Conservation (phyloP, 1,139 yeast genomes). For the Petasospora rhodanensis region DNA sequence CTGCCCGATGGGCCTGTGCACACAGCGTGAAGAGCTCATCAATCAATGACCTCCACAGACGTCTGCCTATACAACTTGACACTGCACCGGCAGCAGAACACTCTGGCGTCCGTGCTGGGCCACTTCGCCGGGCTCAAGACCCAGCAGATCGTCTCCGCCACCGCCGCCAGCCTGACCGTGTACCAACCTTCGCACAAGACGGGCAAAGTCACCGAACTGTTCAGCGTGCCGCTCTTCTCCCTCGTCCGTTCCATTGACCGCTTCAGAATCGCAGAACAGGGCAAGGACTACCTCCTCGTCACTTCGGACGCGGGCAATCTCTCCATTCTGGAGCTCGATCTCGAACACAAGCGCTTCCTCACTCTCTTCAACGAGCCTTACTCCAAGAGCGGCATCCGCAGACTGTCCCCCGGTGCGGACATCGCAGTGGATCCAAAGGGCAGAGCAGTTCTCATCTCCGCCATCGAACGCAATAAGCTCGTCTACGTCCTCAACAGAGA, state of each 20-base stretch:
- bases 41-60: constrained; percentile 3
- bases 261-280: constrained; percentile 48
- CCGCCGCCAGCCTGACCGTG: constrained; percentile 49
- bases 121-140: constrained; percentile 56
- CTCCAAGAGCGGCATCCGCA: constrained; percentile 69
- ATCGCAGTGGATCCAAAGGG: constrained; percentile 70
- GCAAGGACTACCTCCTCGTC: constrained; percentile 56
- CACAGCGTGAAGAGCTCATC: too few relatives aligned
- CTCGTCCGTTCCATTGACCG: constrained; percentile 50
- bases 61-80: constrained; percentile 65
- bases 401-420: constrained; percentile 74
- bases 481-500: constrained; percentile 56
- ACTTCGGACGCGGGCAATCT: constrained; percentile 82
- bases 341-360: constrained; percentile 37
- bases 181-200: constrained; percentile 48
- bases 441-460: constrained; percentile 65
- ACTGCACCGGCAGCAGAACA: constrained; percentile 51
- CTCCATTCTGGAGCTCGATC: constrained; percentile 49
- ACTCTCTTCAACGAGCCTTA: constrained; percentile 61
- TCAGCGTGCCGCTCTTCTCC: constrained; percentile 52
- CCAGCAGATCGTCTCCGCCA: constrained; percentile 64
- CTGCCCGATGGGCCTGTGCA: too few relatives aligned
- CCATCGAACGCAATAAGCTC: constrained; percentile 68
- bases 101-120: constrained; percentile 58
- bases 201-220: constrained; percentile 47